Evolutionary conservation across 352 stramenopile genomes (phyloP), one percentile per base, ranked within the genome.

Genomic region (Phytophthora pseudosyringae): DNA sequence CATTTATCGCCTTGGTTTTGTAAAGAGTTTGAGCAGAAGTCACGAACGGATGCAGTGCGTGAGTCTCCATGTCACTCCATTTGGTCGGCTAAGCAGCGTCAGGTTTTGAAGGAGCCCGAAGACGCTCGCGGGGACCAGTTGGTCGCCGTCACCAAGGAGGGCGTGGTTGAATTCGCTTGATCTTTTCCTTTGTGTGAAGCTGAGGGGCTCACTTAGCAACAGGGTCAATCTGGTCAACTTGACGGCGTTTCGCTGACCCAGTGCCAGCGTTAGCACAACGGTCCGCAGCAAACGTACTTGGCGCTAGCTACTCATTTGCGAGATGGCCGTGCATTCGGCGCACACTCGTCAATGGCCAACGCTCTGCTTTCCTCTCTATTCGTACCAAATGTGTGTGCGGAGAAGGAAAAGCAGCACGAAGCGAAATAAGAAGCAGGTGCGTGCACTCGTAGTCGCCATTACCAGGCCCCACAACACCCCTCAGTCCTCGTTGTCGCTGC

Each of bases 401-500:
- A 35, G 31, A 25, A 5, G n/a, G 5, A 13, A 36, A 47, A 40
- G 15, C 51, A 33, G 15, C 9, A 32, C 28, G 21, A 31, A 46
- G 3, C 6, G 21, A 39, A 76, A 69, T 73, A 76, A 76, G 68
- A 76, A 61, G 51, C 36, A 69, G 21, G 56, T 40, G 8, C 51
- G 21, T n/a, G 36, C 25, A 33, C 38, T 50, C 12, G 15, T 31
- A 58, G 21, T n/a, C 35, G 18, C 13, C 29, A 41, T 50, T 46
- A 6, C 35, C 16, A 38, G 13, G 7, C 12, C 9, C 29, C 7
- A 25, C 45, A 52, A 6, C 25, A 33, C 36, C 16, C 16, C 2
- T 21, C 15, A 45, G 46, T 41, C 31, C 35, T 43, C 31, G 13
- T 32, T 38, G 13, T 25, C 38, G n/a, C 15, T 49, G 10, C 43